Conservation (phyloP, 2,329 filamentous ascomycete species). For the Trichoderma hamatum region DNA sequence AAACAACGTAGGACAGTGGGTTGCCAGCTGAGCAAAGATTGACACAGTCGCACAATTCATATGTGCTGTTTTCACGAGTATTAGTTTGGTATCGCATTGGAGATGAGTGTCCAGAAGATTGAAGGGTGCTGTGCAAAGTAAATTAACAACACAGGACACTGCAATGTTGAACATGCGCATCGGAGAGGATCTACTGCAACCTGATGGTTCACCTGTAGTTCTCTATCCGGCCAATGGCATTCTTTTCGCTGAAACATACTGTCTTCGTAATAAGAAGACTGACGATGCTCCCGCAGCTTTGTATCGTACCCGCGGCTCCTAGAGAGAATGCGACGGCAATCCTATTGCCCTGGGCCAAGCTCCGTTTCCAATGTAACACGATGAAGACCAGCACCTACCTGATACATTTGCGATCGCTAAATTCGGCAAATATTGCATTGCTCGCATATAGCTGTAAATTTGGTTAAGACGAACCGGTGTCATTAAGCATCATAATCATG, state of each 20-base stretch:
- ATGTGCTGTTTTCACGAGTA: not conserved
- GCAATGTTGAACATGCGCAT: not conserved
- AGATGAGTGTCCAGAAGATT: not conserved
- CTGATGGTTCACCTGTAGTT: not conserved
- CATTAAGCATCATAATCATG: not conserved
- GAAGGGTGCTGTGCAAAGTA: not conserved
- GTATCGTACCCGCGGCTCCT: no score
- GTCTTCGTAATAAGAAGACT: not conserved
- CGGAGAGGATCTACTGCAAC: not conserved
- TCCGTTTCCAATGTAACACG: not conserved
- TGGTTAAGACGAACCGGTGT: not conserved
- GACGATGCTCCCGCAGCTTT: not conserved
- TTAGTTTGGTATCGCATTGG: not conserved
- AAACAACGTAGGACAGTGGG: not conserved
- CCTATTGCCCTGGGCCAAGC: no score
- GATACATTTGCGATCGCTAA: not conserved
- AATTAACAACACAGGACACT: not conserved
- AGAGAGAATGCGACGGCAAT: not conserved
- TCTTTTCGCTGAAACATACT: not conserved
- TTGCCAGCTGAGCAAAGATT: not conserved
- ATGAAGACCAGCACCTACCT: not conserved
- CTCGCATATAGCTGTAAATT: not conserved
- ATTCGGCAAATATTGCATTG: not conserved
- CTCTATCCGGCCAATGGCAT: not conserved
- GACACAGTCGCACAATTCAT: not conserved